Evolutionary conservation across 2,329 filamentous ascomycete genomes (phyloP), one percentile per base, ranked within the genome.

Genomic region (Lasiodiplodia citricola): DNA sequence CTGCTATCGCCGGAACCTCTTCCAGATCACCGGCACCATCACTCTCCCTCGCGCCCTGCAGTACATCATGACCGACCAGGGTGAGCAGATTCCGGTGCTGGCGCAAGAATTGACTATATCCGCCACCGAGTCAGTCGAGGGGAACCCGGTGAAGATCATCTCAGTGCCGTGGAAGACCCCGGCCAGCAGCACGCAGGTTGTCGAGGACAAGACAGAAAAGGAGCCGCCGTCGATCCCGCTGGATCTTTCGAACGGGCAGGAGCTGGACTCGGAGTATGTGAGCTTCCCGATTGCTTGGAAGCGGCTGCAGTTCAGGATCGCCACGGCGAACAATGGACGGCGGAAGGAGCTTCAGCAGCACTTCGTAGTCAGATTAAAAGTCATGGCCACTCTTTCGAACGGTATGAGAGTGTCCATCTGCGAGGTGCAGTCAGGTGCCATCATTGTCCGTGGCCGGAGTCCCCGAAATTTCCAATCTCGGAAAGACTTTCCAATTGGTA

Each of bases 81-180:
- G 93, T 55, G 92, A 97, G 78, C 91, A 92, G 55, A 90, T 97
- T 51, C 91, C 92, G 2, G 93, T 97, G 60, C 87, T 89, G 71
- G 91, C 86, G 71, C 92, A 95, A 79, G 94, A 98, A 78, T 88
- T 97, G 66, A 90, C 91, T 66, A 92, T 98, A 57, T 96, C 93
- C 5, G 95, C 95, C 10, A 97, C 94, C 60, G 95, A 98, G 79
- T 97, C 95, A 1, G 94, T 97, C 18, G 95, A 98, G 78, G 93
- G 93, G 41, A 95, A 97, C 74, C 84, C 92, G 0, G 93, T 97
- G 54, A 95, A 96, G 74, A 90, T 98, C 71, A 97, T 98, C 71
- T 96, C 96, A 8, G 97, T 98, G 70, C 95, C 95, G 0, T 98
- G 95, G 95, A 98, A 98, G 84, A 97, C 94, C 2, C 94, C 94